Conservation (phyloP, 345 rosid genomes). For the Eucalyptus cloeziana region DNA sequence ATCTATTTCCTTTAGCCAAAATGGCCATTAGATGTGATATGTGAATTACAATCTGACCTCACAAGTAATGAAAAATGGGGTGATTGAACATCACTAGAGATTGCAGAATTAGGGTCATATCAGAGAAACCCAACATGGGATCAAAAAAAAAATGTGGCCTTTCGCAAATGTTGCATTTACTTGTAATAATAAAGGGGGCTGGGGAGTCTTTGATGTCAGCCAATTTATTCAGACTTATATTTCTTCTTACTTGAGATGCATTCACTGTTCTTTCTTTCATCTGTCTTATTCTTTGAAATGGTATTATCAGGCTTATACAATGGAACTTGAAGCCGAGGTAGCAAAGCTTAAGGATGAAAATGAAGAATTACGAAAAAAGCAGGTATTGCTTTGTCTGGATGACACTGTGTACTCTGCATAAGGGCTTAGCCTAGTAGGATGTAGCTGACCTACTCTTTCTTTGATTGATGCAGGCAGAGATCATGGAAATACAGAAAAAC, state of each 20-base stretch:
- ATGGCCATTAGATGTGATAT: not conserved
- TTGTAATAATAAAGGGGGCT: not conserved
- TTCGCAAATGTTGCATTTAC: not conserved
- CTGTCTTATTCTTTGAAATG: not conserved
- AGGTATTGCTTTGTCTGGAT: conserved; percentile 20
- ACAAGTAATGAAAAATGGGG: not conserved
- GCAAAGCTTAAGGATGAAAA: conserved; percentile 84
- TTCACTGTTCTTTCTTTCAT: not conserved
- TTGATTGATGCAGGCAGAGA: conserved; percentile 42
- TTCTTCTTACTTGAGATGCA: not conserved
- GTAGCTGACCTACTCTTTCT: not conserved
- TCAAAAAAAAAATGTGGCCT: not conserved
- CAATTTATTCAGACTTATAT: not conserved
- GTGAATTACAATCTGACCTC: not conserved
- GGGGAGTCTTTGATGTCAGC: not conserved
- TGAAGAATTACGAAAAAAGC: conserved; percentile 57
- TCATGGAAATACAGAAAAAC: conserved; percentile 70
- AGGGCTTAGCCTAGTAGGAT: not conserved
- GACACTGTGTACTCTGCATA: not conserved
- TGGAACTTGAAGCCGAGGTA: conserved; percentile 91
- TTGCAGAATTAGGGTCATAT: not conserved
- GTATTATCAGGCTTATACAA: conserved; percentile 70
- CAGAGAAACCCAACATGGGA: not conserved
- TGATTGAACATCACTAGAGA: not conserved
- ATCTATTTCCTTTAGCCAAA: not conserved